Conservation (phyloP, 2,329 filamentous ascomycete genomes). For the Ascochyta clinopodiicola region DNA sequence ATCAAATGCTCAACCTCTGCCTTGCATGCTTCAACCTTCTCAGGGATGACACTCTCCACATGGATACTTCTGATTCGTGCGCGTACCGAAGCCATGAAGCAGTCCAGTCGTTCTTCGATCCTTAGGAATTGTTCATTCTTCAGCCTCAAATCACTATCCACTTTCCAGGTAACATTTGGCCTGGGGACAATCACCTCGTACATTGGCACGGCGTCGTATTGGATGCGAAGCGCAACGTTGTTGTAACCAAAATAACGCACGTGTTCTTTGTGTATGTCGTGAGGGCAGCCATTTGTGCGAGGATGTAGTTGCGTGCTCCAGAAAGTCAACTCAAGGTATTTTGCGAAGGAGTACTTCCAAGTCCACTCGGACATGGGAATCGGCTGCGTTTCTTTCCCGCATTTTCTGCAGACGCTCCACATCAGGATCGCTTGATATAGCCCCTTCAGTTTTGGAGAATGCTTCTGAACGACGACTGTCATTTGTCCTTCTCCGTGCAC, state of each 20-base stretch:
- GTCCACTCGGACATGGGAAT: conserved; percentile 91
- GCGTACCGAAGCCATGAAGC: conserved; percentile 88
- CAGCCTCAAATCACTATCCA: conserved; percentile 87
- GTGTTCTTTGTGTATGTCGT: conserved; percentile 92
- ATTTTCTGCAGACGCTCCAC: conserved; percentile 97
- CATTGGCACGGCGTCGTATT: conserved; percentile 90
- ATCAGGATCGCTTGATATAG: conserved; percentile 83
- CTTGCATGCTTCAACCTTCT: conserved; percentile 83
- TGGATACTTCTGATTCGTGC: conserved; percentile 85
- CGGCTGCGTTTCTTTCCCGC: conserved; percentile 86
- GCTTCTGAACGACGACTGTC: conserved; percentile 85
- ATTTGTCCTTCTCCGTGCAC: conserved; percentile 95
- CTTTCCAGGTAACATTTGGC: conserved; percentile 93
- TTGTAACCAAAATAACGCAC: conserved; percentile 90
- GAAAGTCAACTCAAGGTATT: conserved; percentile 96
- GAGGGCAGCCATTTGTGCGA: conserved; percentile 77
- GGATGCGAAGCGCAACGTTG: conserved; percentile 84
- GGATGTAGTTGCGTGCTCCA: conserved; percentile 86
- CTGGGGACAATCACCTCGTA: conserved; percentile 94
- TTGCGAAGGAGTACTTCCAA: conserved; percentile 98
- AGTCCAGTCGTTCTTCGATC: conserved; percentile 80
- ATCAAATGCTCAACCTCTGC: conserved; percentile 79
- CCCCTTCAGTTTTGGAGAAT: conserved; percentile 68
- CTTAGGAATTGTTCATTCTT: conserved; percentile 90
- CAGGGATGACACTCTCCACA: conserved; percentile 86